These are phyloP conservation scores for Bondarzewia mesenterica DNA, from an alignment of 1,284 basidiomycete species.

Conservation along the genomic window DNA sequence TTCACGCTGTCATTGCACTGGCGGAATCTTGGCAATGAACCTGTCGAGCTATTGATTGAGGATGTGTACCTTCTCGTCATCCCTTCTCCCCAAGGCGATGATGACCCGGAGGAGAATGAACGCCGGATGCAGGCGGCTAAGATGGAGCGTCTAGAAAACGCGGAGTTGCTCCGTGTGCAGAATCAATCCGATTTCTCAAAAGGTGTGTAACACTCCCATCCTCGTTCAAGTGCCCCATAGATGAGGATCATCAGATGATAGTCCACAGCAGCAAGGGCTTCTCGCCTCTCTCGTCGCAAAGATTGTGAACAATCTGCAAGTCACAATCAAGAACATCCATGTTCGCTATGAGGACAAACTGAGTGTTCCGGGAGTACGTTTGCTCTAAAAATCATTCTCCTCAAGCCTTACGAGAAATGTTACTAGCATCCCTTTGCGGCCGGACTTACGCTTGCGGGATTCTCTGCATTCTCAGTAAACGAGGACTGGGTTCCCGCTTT, in stretches of 20 bases:
- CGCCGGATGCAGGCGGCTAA: constrained; percentile 79
- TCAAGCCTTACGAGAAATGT: neutral
- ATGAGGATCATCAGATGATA: constrained; percentile 37
- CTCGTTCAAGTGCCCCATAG: constrained; percentile 2
- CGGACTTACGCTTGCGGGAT: constrained; percentile 87
- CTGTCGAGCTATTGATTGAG: constrained; percentile 88
- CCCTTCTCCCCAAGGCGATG: constrained; percentile 65
- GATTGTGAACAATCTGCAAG: constrained; percentile 94
- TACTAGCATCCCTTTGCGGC: constrained; percentile 88
- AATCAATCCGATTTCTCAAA: constrained; percentile 47
- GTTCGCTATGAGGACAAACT: constrained; percentile 94
- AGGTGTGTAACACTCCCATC: constrained; percentile 25
- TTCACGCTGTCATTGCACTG: constrained; percentile 93
- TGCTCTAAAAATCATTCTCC: neutral
- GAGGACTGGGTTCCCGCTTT: constrained; percentile 91
- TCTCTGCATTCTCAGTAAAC: constrained; percentile 92
- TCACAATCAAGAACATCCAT: constrained; percentile 93
- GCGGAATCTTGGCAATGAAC: constrained; percentile 90
- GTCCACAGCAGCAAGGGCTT: constrained; percentile 75
- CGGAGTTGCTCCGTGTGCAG: constrained; percentile 78
- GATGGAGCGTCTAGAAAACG: constrained; percentile 81
- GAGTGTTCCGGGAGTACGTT: constrained; percentile 81
- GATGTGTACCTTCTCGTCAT: constrained; percentile 95
- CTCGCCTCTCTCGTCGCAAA: constrained; percentile 83
- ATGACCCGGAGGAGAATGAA: constrained; percentile 85